Evolutionary conservation across 345 rosid species (phyloP), one percentile per base, ranked within the genome.

Genomic region (Salix koriyanagi): DNA sequence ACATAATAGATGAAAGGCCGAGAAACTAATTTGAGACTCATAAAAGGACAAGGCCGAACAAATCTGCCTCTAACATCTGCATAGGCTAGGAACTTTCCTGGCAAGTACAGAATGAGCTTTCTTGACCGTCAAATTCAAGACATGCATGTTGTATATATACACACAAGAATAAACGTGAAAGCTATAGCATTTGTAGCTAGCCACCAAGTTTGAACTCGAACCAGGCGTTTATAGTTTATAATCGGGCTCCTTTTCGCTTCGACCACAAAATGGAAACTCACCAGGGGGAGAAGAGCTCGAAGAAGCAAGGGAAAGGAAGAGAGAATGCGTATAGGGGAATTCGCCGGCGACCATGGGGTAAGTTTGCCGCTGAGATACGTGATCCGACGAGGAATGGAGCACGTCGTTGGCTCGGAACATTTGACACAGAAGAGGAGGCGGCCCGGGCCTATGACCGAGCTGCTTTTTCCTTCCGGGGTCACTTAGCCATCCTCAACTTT

Each of bases 321-420:
- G 90, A 86, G 80, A 78, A 65, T n/a, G 87, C 85, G 21, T 91
- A 91, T 77, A 65, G 91, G 76, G 98, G 97, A 2, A 89, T 93
- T 71, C 78, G 97, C 6, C 77, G 88, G 81, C 81, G 97, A 44
- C 93, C 94, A 0, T 90, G 98, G 98, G 97, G 98, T 0, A 93
- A 89, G 79, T 93, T 86, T 4, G 92, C 97, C 0, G 97, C 93
- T 0, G 93, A 93, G 85, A 93, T 93, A 79, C 93, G 93, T 0
- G 94, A 93, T 77, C 92, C 98, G 0, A 80, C 89, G 1, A 86
- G 84, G 82, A 90, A 88, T 4, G 92, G 94, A 2, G 87, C 90
- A 0, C 89, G 93, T 19, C 81, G 91, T 44, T 91, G 95, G 97
- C 88, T 93, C 6, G 83, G 83, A 28, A 76, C 79, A 3, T 80